Conservation (phyloP, 2,329 filamentous ascomycete species). For the Penicillium sp. region DNA sequence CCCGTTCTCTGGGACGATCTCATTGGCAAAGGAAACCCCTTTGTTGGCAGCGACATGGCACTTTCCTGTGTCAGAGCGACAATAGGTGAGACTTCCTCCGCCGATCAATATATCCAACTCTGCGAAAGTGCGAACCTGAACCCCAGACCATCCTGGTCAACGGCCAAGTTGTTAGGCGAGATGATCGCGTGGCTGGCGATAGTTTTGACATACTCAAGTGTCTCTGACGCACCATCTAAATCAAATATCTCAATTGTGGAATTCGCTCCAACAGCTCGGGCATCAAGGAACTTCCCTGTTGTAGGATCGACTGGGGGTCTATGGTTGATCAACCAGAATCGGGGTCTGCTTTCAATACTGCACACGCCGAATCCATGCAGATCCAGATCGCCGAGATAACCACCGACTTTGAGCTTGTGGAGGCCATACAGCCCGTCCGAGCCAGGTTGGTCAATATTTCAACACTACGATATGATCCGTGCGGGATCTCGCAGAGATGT, state of each 20-base stretch:
- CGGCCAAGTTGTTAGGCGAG: not conserved
- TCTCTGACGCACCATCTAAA: not conserved
- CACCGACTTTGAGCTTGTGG: not conserved
- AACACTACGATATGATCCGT: slow-evolving; percentile 30
- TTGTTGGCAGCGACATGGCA: not conserved
- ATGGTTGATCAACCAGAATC: slow-evolving; percentile 1
- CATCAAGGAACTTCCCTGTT: not conserved
- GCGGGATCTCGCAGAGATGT: slow-evolving; percentile 22
- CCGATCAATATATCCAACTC: not conserved
- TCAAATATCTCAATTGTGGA: not conserved
- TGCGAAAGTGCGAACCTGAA: not conserved
- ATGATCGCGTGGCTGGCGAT: not conserved
- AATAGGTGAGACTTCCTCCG: not conserved
- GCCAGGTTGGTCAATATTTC: slow-evolving; percentile 28
- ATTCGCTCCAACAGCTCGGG: not conserved
- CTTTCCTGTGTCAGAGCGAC: not conserved
- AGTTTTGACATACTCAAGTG: not conserved
- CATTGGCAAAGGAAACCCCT: not conserved
- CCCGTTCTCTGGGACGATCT: not conserved
- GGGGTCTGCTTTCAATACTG: not conserved
- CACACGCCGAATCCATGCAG: not conserved
- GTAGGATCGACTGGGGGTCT: not conserved
- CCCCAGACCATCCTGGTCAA: not conserved
- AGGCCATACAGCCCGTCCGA: slow-evolving; percentile 20
- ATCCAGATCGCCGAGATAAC: not conserved